Evolutionary conservation across 257 asterid species (phyloP).

Genomic region (Solanum chaucha): DNA sequence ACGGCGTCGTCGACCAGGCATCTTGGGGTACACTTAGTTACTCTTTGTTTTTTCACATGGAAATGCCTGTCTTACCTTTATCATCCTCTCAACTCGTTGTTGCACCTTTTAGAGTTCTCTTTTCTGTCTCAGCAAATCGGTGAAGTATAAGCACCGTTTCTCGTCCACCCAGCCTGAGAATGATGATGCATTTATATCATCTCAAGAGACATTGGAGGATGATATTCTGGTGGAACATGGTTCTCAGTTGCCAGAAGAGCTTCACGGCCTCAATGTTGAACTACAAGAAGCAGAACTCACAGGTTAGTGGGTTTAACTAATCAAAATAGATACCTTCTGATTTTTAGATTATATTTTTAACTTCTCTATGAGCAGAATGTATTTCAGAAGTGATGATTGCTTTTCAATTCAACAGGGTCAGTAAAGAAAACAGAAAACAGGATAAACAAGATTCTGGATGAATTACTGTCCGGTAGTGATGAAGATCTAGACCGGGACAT

Average conservation of each 20-base stretch:
- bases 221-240: conserved; percentile 21
- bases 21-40: conserved; percentile 47
- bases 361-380: neutral
- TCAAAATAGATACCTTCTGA: neutral
- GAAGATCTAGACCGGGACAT: conserved; percentile 60
- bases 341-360: neutral
- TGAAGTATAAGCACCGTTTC: conserved; percentile 40
- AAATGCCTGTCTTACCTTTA: neutral
- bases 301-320: conserved; percentile 36
- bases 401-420: conserved; percentile 26
- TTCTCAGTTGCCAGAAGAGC: conserved; percentile 18
- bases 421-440: conserved; percentile 20
- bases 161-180: conserved; percentile 25
- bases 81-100: neutral
- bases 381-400: neutral
- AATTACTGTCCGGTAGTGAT: conserved; percentile 31
- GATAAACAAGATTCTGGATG: conserved; percentile 30
- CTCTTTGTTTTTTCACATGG: neutral
- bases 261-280: conserved; percentile 18
- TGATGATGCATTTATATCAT: conserved; percentile 27
- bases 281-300: conserved; percentile 32
- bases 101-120: neutral
- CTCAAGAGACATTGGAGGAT: conserved; percentile 31
- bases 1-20: conserved; percentile 54
- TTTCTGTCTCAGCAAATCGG: conserved; percentile 41